Base-by-base conservation (phyloP, 257 asterid species). In the Solanum acaule region DNA sequence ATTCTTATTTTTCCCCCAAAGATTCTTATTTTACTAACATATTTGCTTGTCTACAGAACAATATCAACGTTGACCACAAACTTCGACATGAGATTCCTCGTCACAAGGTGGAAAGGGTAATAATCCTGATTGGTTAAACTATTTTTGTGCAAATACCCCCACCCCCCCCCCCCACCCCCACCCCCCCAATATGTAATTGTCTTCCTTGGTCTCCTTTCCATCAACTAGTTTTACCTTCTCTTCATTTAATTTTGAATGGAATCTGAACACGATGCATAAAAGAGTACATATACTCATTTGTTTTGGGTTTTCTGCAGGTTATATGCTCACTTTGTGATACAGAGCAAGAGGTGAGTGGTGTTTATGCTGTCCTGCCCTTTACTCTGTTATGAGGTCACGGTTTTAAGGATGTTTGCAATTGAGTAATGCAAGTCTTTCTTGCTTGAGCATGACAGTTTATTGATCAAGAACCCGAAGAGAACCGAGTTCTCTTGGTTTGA, bases 51-150 rank as follows among this genome's bases (percentile, higher is more conserved):
- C 27, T 84, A 65, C 97, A 96, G 99, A 94, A 95, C 88, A 91
- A 87, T 89, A 93, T 94, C 85, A 71, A 88, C 87, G 49, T 93
- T 86, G 95, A 95, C 61, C 94, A 87, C 33, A 92, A 91, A 93
- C 92, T 91, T 56, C 93, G 99, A 90, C 99, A 96, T 89, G 97
- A 96, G 73, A 81, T 96, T 61, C 96, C 96, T 33, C 98, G 98
- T 76, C 99, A 96, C 90, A 91, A 90, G 73, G 90, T 96, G 44
- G 93, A 93, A 91, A 93, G 92, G 94, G 98, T 92, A 90, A 46
- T 88, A 83, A 73, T 46, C 29, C 29, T 49, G 87, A 15, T 5
- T 63, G 61, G 25, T 84, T 22, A 10, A 22, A 23, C 83, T 25
- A 4, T 12, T 61, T 56, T n/a, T 72, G 11, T 31, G 56, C 61